These are phyloP conservation scores for Capronia epimyces DNA, from an alignment of 2,329 filamentous ascomycete species.

Conservation along the genomic window DNA sequence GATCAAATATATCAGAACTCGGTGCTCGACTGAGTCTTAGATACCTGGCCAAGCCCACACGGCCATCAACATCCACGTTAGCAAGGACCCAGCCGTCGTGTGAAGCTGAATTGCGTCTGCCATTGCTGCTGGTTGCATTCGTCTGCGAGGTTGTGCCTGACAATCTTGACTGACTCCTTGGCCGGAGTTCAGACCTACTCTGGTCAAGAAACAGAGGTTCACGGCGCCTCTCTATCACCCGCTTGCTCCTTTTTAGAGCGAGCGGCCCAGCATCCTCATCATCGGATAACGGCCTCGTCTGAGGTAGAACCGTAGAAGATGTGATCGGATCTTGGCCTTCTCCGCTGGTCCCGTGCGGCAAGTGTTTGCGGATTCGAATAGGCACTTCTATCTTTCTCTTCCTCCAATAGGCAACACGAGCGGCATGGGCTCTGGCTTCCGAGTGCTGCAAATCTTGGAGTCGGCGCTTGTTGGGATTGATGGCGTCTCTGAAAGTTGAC, in stretches of 20 bases:
- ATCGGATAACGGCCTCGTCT: neutral
- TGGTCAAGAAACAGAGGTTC: neutral
- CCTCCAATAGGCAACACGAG: conserved; percentile 22
- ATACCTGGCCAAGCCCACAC: neutral
- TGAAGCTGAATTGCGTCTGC: neutral
- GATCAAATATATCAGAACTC: conserved; percentile 15
- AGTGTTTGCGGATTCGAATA: neutral
- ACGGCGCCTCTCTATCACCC: neutral
- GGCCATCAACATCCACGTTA: neutral
- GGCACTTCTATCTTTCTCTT: conserved; percentile 3
- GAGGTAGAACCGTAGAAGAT: neutral
- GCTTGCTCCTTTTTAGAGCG: neutral
- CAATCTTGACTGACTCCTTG: neutral
- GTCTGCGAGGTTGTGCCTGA: neutral
- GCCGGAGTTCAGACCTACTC: neutral
- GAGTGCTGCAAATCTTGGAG: conserved; percentile 23
- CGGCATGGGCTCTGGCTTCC: conserved; percentile 20
- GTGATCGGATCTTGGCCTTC: neutral
- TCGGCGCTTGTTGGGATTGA: conserved; percentile 19
- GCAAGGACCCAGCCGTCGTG: neutral
- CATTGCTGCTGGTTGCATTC: neutral
- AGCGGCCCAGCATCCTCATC: neutral
- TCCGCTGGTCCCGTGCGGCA: neutral
- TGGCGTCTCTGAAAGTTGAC: conserved; percentile 16
- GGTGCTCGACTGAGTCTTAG: conserved; percentile 7